Conservation (phyloP, 495 filamentous ascomycete species). For the Usnea hakonensis region DNA sequence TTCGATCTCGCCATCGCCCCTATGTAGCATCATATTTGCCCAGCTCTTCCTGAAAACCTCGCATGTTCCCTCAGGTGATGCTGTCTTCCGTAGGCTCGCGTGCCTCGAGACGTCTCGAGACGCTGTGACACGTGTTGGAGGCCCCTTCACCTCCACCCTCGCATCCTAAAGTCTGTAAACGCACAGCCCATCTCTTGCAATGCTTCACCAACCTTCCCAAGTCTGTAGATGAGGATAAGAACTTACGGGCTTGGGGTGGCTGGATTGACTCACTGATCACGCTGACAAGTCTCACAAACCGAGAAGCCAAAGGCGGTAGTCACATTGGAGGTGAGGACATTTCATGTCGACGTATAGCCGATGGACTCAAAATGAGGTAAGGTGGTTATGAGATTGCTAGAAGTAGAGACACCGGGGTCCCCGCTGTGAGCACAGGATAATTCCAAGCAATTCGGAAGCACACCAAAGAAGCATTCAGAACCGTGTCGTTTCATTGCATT, state of each 20-base stretch:
- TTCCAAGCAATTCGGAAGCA: no score
- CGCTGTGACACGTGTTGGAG: constrained; percentile 24
- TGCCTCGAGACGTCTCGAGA: constrained; percentile 23
- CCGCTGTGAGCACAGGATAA: no score
- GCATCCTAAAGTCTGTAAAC: constrained; percentile 26
- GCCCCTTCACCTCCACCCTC: constrained; percentile 26
- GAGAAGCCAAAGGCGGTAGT: constrained; percentile 31
- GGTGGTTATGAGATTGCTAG: no score
- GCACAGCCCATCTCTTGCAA: constrained; percentile 27
- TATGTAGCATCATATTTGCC: constrained; percentile 24
- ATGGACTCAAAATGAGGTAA: no score
- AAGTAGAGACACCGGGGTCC: no score
- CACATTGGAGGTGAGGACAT: no score
- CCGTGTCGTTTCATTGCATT: no score
- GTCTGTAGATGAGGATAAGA: constrained; percentile 2
- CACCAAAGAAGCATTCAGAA: no score
- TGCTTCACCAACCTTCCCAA: constrained; percentile 24
- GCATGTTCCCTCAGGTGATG: constrained; percentile 26
- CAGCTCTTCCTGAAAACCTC: constrained; percentile 26
- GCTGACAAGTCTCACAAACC: constrained; percentile 28
- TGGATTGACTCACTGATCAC: constrained; percentile 21
- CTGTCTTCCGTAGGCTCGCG: constrained; percentile 25
- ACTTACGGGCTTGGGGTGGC: neutral
- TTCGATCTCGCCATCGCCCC: constrained; percentile 8
- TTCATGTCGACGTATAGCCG: no score